Base-by-base conservation (phyloP, 306 rosid species). In the Corylus avellana region DNA sequence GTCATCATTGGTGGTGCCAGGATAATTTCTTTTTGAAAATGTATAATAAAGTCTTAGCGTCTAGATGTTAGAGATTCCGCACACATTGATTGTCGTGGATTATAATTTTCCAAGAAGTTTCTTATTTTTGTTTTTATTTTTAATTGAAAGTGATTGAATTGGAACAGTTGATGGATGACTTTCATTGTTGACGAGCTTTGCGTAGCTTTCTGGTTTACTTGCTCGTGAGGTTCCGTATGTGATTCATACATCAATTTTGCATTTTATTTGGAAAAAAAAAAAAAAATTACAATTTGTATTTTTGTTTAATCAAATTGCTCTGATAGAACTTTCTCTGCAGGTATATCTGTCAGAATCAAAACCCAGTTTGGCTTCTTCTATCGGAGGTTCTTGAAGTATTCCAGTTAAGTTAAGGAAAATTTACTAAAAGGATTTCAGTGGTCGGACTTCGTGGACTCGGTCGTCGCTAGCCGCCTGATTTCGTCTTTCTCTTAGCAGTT, bases 361-460 rank as follows among this genome's bases (percentile, higher is more conserved):
- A n/a, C 72, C 51, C 72, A 42, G n/a, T 44, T 18, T 18, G 32
- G 3, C 8, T 3, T 16, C 67, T 17, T 27, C 20, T 6, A 16
- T 4, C 18, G n/a, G 44, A 18, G 37, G 48, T 29, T 57, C 4
- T 57, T 46, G 32, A 25, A 22, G 44, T 18, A 7, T 53, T 50
- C 35, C 66, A 9, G 17, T 5, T 9, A 42, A 68, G 16, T 42
- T 68, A 8, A 11, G 7, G 51, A 68, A 8, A 42, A 42, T 42
- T 42, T 11, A 10, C 29, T 4, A 2, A 10, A 8, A 8, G 50
- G 17, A 10, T 68, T 42, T 67, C 32, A n/a, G 5, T 18, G 14
- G 72, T 68, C 51, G 51, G 51, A 42, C 46, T 63, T 63, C 18
- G 16, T 63, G n/a, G 46, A 63, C 70, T 68, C 51, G 72, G 72